phyloP scores from a whole-genome alignment of 2,329 filamentous ascomycete species.

The Beauveria varroae region DNA sequence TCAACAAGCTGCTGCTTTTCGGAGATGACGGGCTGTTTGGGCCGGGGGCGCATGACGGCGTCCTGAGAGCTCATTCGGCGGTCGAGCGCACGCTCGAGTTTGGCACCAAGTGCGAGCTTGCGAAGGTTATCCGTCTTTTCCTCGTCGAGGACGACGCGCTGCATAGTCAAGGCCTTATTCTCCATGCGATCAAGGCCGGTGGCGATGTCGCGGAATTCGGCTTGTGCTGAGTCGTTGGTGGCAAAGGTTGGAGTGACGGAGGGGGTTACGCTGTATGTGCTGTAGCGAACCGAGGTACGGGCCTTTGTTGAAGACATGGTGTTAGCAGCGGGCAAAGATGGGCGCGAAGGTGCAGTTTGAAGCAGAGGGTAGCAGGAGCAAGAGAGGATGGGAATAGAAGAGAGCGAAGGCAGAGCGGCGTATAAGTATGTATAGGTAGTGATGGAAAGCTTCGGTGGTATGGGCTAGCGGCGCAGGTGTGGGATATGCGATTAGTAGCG shows the following conservation, averaged over 20 bases:
- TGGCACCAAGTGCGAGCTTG: slow-evolving; percentile 13
- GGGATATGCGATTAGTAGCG: not conserved
- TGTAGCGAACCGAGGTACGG: slow-evolving; percentile 49
- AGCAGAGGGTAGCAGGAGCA: not conserved
- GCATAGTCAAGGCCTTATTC: slow-evolving; percentile 75
- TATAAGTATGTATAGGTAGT: not conserved
- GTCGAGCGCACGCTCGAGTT: slow-evolving; percentile 55
- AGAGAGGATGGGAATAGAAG: not conserved
- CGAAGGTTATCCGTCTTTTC: slow-evolving; percentile 22
- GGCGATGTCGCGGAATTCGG: slow-evolving; percentile 62
- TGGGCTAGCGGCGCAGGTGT: not conserved
- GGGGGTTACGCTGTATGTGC: slow-evolving; percentile 52
- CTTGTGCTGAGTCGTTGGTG: slow-evolving; percentile 46
- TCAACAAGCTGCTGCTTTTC: slow-evolving; percentile 33
- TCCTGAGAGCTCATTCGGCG: slow-evolving; percentile 84
- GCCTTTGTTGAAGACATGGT: slow-evolving; percentile 26
- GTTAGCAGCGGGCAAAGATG: slow-evolving; percentile 10
- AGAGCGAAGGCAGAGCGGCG: not conserved
- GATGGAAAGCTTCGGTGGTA: not conserved
- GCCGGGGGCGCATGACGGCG: slow-evolving; percentile 64
- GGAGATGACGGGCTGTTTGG: slow-evolving; percentile 22
- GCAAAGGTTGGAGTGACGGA: slow-evolving; percentile 51
- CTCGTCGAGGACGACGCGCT: slow-evolving; percentile 60
- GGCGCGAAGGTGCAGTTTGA: not conserved
- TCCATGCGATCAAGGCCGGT: slow-evolving; percentile 79